Evolutionary conservation across 202 grass and related monocot species (phyloP), one percentile per base, ranked within the genome.

Genomic region (Digitaria exilis): DNA sequence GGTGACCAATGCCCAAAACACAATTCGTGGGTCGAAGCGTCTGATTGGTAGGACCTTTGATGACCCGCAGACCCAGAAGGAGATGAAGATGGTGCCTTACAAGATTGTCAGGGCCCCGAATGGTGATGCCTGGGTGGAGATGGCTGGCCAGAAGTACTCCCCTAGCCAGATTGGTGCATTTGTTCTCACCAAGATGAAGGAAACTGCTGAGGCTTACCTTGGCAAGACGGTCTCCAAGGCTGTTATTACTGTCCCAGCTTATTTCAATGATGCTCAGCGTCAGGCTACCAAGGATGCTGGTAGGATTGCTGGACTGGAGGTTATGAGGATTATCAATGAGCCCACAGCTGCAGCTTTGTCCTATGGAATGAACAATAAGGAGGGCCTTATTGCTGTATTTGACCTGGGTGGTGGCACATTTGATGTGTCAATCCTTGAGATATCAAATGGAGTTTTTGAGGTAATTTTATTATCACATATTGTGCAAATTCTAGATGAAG

Each of bases 361-460:
- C 0, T 97, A 94, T 87, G 94, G 94, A 77, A 97, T 97, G 94
- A 97, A 97, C 86, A 94, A 94, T 84, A 97, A 97, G 73, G 94
- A 97, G 84, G 94, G 94, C 69, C 78, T 97, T 57, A 94, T 97
- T 25, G 94, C 94, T 52, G 94, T 97, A 5, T 97, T 94, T 89
- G 94, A 97, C 75, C 86, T 97, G 92, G 94, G 94, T 64, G 94
- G 94, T 81, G 94, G 94, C 37, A 97, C 94, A 63, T 97, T 97
- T 84, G 94, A 97, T 89, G 94, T 97, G 2, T 97, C 94, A 15
- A 92, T 97, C 41, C 92, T 97, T 79, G 94, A 97, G 78, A 97
- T 97, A 42, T 97, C 92, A 26, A 92, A 94, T 88, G 94, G 94
- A 37, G 94, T 97, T 76, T 97, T 97, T 88, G 94, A 97, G 94